Conservation (phyloP, 306 rosid genomes). For the Vigna nakashimae region DNA sequence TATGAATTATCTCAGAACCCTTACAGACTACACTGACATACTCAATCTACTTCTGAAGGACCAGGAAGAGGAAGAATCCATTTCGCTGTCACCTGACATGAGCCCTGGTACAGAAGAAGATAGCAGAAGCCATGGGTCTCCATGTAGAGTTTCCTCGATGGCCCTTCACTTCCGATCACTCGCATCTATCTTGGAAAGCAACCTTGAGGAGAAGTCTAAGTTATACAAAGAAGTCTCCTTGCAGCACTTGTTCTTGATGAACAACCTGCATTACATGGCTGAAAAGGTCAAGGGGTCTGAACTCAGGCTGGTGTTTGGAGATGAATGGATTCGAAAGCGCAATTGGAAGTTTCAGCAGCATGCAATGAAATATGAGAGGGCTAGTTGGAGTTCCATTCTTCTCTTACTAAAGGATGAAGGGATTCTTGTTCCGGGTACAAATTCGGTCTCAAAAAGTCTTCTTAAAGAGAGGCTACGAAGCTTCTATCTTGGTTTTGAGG, state of each 20-base stretch:
- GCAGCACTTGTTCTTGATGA: constrained; percentile 92
- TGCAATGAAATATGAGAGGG: constrained; percentile 80
- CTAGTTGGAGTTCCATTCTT: constrained; percentile 84
- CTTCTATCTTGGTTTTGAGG: constrained; percentile 84
- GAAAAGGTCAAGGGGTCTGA: constrained; percentile 83
- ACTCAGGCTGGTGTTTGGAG: constrained; percentile 67
- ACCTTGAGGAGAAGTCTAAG: constrained; percentile 75
- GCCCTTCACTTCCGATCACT: constrained; percentile 64
- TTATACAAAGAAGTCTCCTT: constrained; percentile 70
- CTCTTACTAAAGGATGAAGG: constrained; percentile 78
- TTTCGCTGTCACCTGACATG: constrained; percentile 60
- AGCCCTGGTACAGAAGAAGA: constrained; percentile 67
- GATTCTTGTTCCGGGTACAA: constrained; percentile 62
- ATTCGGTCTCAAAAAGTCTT: constrained; percentile 60
- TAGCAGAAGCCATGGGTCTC: constrained; percentile 47
- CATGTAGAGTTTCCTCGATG: constrained; percentile 58
- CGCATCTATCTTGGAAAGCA: constrained; percentile 72
- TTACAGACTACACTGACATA: constrained; percentile 68
- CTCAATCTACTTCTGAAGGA: constrained; percentile 75
- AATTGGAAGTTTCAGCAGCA: constrained; percentile 84
- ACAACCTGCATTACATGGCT: constrained; percentile 91
- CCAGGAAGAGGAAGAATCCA: constrained; percentile 51
- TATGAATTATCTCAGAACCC: constrained; percentile 83
- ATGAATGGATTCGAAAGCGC: constrained; percentile 79
- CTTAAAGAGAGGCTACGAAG: constrained; percentile 72